phyloP scores from a whole-genome alignment of 768 basidiomycete genomes.

The Suillus cothurnatus region DNA sequence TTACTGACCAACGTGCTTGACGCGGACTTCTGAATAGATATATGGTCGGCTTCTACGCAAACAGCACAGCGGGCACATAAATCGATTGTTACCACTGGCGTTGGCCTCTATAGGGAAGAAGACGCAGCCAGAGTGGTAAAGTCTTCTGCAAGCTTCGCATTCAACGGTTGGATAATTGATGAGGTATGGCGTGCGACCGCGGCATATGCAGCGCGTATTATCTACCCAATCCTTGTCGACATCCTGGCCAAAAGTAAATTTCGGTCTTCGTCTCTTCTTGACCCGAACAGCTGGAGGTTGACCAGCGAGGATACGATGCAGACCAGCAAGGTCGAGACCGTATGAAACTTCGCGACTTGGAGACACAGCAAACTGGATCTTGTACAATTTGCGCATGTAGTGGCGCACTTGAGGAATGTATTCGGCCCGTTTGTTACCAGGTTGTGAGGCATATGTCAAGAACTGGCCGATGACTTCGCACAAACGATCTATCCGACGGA shows the following conservation, averaged over 20 bases:
- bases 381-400: slow-evolving; percentile 89
- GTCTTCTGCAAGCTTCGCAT: slow-evolving; percentile 65
- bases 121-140: slow-evolving; percentile 77
- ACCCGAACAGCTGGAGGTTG: slow-evolving; percentile 52
- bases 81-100: slow-evolving; percentile 39
- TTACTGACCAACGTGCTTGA: slow-evolving; percentile 60
- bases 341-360: slow-evolving; percentile 81
- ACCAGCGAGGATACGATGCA: slow-evolving; percentile 79
- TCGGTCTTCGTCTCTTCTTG: slow-evolving; percentile 60
- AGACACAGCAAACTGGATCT: slow-evolving; percentile 87
- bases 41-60: slow-evolving; percentile 73
- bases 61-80: slow-evolving; percentile 78
- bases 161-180: slow-evolving; percentile 63
- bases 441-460: slow-evolving; percentile 68
- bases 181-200: slow-evolving; percentile 65
- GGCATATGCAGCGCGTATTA: slow-evolving; percentile 79
- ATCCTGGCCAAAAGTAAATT: slow-evolving; percentile 78
- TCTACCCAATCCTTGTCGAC: slow-evolving; percentile 73
- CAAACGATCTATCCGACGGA: slow-evolving; percentile 77
- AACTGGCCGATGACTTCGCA: slow-evolving; percentile 79
- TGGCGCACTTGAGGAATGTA: slow-evolving; percentile 84
- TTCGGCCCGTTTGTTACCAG: slow-evolving; percentile 71
- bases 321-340: slow-evolving; percentile 78
- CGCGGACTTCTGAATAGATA: slow-evolving; percentile 74
- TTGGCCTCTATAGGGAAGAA: slow-evolving; percentile 59